These are phyloP conservation scores for Trichophyton schoenleinii DNA, from an alignment of 2,329 filamentous ascomycete genomes.

Conservation along the genomic window DNA sequence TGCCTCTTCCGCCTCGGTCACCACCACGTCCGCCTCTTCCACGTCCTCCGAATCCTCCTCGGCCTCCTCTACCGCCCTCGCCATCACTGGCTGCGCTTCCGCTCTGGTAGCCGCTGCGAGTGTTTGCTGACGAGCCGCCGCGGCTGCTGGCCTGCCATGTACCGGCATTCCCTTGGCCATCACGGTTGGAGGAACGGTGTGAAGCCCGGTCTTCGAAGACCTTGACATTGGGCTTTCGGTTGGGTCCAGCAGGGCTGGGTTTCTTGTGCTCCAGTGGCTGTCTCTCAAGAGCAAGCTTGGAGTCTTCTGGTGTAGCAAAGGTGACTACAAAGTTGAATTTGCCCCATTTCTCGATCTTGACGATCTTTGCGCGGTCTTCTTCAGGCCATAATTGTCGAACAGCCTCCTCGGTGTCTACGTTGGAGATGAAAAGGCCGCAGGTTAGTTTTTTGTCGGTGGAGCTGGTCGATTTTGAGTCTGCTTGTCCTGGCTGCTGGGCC, in stretches of 20 bases:
- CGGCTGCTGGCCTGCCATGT: constrained; percentile 47
- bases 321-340: constrained; percentile 73
- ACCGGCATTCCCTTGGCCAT: constrained; percentile 37
- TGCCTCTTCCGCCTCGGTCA: constrained; percentile 44
- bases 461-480: constrained; percentile 41
- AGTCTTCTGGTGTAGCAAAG: constrained; percentile 67
- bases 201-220: constrained; percentile 61
- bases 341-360: constrained; percentile 52
- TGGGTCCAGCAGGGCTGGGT: constrained; percentile 52
- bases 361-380: constrained; percentile 70
- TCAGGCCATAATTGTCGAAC: constrained; percentile 69
- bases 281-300: constrained; percentile 63
- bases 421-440: constrained; percentile 80
- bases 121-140: constrained; percentile 50
- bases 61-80: constrained; percentile 53
- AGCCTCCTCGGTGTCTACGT: constrained; percentile 70
- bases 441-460: constrained; percentile 49
- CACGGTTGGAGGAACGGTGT: constrained; percentile 23
- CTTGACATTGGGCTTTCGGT: constrained; percentile 69
- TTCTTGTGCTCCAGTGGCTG: constrained; percentile 67
- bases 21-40: constrained; percentile 41
- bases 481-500: constrained; percentile 31
- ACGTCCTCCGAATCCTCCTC: constrained; percentile 46
- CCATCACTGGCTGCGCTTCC: constrained; percentile 61
- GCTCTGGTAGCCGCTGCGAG: constrained; percentile 69